Percentiles rank a stretch among this genome's conserved stretches.
Evolutionary conservation across 169 alveolate species (phyloP).

Genomic region (Cryptosporidium andersoni): DNA sequence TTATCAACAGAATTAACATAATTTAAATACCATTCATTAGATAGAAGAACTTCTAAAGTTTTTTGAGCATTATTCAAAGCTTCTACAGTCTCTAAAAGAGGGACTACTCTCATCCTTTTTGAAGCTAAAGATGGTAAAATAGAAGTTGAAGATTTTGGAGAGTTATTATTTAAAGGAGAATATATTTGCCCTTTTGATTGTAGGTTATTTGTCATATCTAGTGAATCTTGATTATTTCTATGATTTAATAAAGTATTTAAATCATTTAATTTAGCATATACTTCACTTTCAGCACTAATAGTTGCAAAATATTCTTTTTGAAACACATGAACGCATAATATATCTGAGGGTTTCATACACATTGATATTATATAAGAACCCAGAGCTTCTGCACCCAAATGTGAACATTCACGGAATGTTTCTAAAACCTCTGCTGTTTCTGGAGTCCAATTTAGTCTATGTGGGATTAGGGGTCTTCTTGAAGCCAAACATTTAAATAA

Average conservation of each 20-base stretch:
- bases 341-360: conserved; percentile 84
- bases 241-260: conserved; percentile 32
- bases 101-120: conserved; percentile 78
- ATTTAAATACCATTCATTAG: conserved; percentile 79
- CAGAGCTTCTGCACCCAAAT: conserved; percentile 80
- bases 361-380: conserved; percentile 84
- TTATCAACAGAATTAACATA: conserved; percentile 75
- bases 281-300: conserved; percentile 64
- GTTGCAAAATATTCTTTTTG: conserved; percentile 72
- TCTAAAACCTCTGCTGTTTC: conserved; percentile 77
- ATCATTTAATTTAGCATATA: conserved; percentile 47
- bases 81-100: conserved; percentile 83
- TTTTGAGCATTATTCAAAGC: conserved; percentile 78
- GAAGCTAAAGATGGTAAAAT: conserved; percentile 55
- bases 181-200: background rate
- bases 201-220: background rate
- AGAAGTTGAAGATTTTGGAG: conserved; percentile 65
- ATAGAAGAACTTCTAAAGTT: conserved; percentile 78
- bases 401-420: conserved; percentile 79
- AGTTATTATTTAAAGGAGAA: background rate
- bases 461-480: conserved; percentile 78
- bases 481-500: conserved; percentile 74
- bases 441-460: conserved; percentile 74
- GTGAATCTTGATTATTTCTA: conserved; percentile 1
- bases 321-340: conserved; percentile 79